A percentile compares a stretch with the other conserved stretches of the same genome.
phyloP scores from a whole-genome alignment of 2,329 filamentous ascomycete species.

The Didymella pinodella region DNA sequence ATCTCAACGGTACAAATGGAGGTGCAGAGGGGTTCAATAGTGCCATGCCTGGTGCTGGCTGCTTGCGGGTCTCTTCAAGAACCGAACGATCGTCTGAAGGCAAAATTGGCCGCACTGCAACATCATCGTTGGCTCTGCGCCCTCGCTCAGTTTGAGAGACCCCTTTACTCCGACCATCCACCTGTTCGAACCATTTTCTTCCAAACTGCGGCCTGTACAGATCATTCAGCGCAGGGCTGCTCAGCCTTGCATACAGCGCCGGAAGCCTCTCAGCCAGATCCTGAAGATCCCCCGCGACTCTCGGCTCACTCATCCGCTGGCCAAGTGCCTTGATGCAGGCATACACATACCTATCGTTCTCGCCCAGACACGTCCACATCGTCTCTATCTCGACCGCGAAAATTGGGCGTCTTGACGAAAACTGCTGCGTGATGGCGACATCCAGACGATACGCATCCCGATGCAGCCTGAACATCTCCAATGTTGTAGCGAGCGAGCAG shows the following conservation, averaged over 20 bases:
- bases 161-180: background rate
- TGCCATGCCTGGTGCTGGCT: background rate
- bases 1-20: background rate
- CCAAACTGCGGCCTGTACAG: constrained; percentile 1
- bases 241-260: background rate
- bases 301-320: background rate
- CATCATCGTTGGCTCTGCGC: background rate
- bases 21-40: background rate
- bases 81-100: background rate
- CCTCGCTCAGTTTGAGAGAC: background rate
- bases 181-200: constrained; percentile 4
- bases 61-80: background rate
- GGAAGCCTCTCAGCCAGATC: constrained; percentile 1
- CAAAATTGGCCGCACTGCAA: too few species aligned
- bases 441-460: constrained; percentile 33
- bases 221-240: constrained; percentile 23
- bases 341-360: constrained; percentile 30
- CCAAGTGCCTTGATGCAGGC: constrained; percentile 28
- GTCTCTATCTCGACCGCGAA: constrained; percentile 26
- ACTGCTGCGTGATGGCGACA: constrained; percentile 18
- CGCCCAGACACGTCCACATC: constrained; percentile 33
- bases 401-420: constrained; percentile 26
- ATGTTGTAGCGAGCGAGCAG: constrained; percentile 31
- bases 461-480: constrained; percentile 30
- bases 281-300: background rate